Evolutionary conservation across 2,329 filamentous ascomycete genomes (phyloP).

Genomic region (Colletotrichum tanaceti): DNA sequence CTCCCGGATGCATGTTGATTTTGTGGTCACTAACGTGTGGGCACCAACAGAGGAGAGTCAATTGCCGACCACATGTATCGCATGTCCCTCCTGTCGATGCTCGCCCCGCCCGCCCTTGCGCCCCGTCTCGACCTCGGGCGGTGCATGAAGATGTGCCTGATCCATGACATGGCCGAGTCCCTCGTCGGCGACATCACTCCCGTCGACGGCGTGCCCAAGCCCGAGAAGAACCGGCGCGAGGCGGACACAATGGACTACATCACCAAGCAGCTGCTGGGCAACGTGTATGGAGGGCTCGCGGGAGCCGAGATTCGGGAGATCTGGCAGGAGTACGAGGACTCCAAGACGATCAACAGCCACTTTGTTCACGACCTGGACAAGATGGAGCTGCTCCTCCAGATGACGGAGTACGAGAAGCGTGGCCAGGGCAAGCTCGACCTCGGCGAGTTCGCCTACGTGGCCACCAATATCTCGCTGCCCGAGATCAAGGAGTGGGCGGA

Average conservation of each 20-base stretch:
- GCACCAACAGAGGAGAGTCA: constrained; percentile 76
- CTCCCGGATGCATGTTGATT: background rate
- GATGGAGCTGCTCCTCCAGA: constrained; percentile 93
- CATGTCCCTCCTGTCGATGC: constrained; percentile 96
- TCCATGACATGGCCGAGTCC: constrained; percentile 98
- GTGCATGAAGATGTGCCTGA: constrained; percentile 94
- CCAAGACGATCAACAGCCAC: constrained; percentile 81
- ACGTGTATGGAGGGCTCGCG: constrained; percentile 75
- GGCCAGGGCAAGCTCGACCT: constrained; percentile 76
- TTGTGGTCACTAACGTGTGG: constrained; percentile 1
- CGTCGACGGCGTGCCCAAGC: constrained; percentile 84
- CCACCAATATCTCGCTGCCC: constrained; percentile 75
- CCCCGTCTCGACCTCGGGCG: constrained; percentile 79
- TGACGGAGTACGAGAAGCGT: constrained; percentile 92
- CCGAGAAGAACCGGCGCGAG: constrained; percentile 90
- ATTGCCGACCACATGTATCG: constrained; percentile 99
- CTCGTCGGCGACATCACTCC: constrained; percentile 98
- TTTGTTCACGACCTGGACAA: constrained; percentile 99
- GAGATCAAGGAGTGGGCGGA: constrained; percentile 86
- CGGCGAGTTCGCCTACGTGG: constrained; percentile 87
- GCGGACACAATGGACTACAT: constrained; percentile 93
- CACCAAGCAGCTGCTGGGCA: constrained; percentile 76
- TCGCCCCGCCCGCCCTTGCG: constrained; percentile 81
- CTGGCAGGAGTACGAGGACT: constrained; percentile 97
- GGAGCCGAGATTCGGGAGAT: constrained; percentile 79